Conservation (phyloP, 805 yeast species). For the Teunomyces stri region DNA sequence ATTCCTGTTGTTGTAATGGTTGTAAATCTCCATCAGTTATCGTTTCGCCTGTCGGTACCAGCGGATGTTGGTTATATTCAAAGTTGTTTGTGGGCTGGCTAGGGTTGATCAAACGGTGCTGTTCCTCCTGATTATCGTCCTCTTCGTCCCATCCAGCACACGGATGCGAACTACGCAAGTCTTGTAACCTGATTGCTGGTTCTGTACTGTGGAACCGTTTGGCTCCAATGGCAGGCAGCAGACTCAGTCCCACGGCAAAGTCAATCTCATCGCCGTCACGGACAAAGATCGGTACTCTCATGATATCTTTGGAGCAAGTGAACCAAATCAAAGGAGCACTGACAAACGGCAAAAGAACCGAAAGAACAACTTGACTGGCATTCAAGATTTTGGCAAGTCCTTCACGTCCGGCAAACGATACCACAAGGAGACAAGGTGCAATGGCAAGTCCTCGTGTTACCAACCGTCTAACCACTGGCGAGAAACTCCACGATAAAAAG, state of each 20-base stretch:
- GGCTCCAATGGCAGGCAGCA: slow-evolving; percentile 3
- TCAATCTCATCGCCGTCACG: slow-evolving; percentile 28
- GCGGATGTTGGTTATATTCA: background rate
- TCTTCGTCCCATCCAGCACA: slow-evolving; percentile 43
- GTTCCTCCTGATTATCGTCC: slow-evolving; percentile 20
- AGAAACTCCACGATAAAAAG: slow-evolving; percentile 72
- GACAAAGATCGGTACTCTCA: slow-evolving; percentile 51
- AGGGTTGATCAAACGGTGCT: slow-evolving; percentile 14
- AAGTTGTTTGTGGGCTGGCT: background rate
- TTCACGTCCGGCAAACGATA: slow-evolving; percentile 70
- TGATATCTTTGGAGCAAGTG: slow-evolving; percentile 64
- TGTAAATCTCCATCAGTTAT: background rate
- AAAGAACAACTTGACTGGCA: slow-evolving; percentile 77
- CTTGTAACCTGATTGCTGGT: slow-evolving; percentile 41
- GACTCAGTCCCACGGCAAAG: slow-evolving; percentile 3
- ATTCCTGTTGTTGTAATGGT: no score
- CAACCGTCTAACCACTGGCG: slow-evolving; percentile 79
- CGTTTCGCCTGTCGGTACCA: background rate
- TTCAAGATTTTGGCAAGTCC: slow-evolving; percentile 77
- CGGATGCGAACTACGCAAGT: slow-evolving; percentile 39
- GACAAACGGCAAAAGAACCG: slow-evolving; percentile 79
- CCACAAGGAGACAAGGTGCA: slow-evolving; percentile 77
- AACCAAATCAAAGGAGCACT: slow-evolving; percentile 85
- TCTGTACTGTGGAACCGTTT: slow-evolving; percentile 30
- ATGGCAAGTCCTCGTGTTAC: slow-evolving; percentile 83